These are phyloP conservation scores for Globisporangium barbulae DNA, from an alignment of 352 stramenopile genomes.

Conservation along the genomic window DNA sequence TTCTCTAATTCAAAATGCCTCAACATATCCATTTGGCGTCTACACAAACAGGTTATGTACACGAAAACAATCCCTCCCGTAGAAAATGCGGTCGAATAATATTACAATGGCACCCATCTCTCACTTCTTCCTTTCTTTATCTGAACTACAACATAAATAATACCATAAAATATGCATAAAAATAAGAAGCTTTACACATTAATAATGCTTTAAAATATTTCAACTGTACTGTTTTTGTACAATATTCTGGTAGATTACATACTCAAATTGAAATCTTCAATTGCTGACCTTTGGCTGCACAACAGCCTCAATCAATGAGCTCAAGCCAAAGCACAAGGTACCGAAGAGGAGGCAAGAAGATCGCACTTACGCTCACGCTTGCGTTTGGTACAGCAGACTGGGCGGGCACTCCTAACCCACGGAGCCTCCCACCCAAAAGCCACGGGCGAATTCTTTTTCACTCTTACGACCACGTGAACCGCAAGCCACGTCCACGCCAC, in stretches of 20 bases:
- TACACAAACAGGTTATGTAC: neutral
- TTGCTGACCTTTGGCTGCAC: neutral
- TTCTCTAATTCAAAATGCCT: too few species aligned
- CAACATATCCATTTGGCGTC: neutral
- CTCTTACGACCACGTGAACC: neutral
- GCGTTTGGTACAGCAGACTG: neutral
- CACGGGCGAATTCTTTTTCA: slow-evolving; percentile 4
- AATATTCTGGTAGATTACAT: neutral
- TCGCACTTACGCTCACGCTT: too few species aligned
- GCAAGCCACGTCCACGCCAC: neutral
- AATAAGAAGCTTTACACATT: too few species aligned
- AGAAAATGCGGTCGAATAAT: neutral
- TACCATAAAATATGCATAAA: too few species aligned
- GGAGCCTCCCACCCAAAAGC: neutral
- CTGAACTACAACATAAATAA: too few species aligned
- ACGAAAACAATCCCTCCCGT: neutral
- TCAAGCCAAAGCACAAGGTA: neutral
- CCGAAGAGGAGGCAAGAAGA: neutral
- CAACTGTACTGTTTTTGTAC: neutral
- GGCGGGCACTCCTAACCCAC: neutral
- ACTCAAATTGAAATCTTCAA: neutral
- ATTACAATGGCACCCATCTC: neutral
- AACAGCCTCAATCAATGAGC: neutral
- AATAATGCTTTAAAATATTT: too few species aligned
- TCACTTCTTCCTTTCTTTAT: neutral